Conservation (phyloP, 2,329 filamentous ascomycete species). For the Septoria linicola region DNA sequence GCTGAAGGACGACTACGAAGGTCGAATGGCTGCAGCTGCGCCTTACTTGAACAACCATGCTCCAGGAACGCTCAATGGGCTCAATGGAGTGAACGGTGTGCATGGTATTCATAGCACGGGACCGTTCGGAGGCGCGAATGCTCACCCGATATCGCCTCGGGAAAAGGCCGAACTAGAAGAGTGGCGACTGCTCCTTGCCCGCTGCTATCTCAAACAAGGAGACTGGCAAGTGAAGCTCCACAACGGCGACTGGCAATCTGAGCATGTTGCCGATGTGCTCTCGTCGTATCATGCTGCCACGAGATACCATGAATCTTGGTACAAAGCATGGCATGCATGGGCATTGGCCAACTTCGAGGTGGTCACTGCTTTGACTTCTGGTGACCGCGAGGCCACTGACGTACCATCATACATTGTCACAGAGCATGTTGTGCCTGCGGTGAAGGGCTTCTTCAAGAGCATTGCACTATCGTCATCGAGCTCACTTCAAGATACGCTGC, state of each 20-base stretch:
- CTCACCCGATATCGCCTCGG: constrained; percentile 37
- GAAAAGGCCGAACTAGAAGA: constrained; percentile 53
- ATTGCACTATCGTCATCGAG: constrained; percentile 89
- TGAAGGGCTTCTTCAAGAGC: constrained; percentile 95
- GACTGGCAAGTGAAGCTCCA: constrained; percentile 91
- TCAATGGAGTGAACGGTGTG: constrained; percentile 39
- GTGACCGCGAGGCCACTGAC: constrained; percentile 58
- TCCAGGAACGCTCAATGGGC: constrained; percentile 37
- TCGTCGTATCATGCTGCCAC: constrained; percentile 90
- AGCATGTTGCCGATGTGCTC: constrained; percentile 82
- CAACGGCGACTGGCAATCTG: constrained; percentile 83
- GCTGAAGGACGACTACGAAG: constrained; percentile 59
- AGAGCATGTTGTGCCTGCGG: constrained; percentile 89
- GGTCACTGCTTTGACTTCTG: constrained; percentile 74
- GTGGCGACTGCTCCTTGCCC: constrained; percentile 72
- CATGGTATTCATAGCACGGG: constrained; percentile 44
- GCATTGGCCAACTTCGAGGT: constrained; percentile 98
- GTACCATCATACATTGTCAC: constrained; percentile 68
- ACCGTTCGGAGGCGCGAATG: constrained; percentile 33
- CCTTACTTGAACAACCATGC: constrained; percentile 10
- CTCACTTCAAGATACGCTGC: constrained; percentile 90
- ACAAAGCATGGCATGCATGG: constrained; percentile 99
- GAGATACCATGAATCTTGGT: constrained; percentile 90
- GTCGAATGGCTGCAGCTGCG: constrained; percentile 39
- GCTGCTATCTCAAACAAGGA: constrained; percentile 93